Conservation (phyloP, 176 grass and related monocot genomes). For the Eremochloa ophiuroides region DNA sequence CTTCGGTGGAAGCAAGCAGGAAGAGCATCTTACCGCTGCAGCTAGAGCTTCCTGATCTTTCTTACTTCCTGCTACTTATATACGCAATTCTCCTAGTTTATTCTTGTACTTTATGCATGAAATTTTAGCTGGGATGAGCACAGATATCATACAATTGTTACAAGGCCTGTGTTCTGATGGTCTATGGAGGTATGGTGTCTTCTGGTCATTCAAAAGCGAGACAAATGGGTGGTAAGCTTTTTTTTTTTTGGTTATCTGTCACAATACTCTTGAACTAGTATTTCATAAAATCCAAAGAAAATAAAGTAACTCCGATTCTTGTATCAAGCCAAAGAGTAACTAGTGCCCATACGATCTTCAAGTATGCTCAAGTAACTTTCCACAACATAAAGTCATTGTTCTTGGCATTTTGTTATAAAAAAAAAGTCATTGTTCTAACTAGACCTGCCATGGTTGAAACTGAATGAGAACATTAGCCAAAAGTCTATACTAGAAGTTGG, state of each 20-base stretch:
- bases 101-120: slow-evolving; percentile 20
- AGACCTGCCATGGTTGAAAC: not conserved
- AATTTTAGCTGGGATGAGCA: not conserved
- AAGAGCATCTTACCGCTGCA: slow-evolving; percentile 66
- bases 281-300: slow-evolving; percentile 8
- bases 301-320: not conserved
- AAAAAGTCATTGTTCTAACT: slow-evolving; percentile 10
- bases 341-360: not conserved
- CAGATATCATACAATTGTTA: slow-evolving; percentile 31
- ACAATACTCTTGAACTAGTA: not conserved
- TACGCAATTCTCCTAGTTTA: not conserved
- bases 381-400: too few relatives aligned
- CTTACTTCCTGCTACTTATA: not conserved
- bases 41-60: slow-evolving; percentile 35
- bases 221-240: slow-evolving; percentile 49
- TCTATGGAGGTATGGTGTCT: slow-evolving; percentile 61
- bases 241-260: slow-evolving; percentile 2
- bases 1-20: slow-evolving; percentile 63
- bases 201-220: slow-evolving; percentile 50
- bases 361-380: not conserved
- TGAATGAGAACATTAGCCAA: slow-evolving; percentile 2
- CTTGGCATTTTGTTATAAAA: too few relatives aligned
- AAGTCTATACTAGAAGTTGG: not conserved
- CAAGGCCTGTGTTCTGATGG: slow-evolving; percentile 54
- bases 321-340: not conserved